These are phyloP conservation scores for Croton laevigatus DNA, from an alignment of 441 rosid genomes.

Conservation along the genomic window DNA sequence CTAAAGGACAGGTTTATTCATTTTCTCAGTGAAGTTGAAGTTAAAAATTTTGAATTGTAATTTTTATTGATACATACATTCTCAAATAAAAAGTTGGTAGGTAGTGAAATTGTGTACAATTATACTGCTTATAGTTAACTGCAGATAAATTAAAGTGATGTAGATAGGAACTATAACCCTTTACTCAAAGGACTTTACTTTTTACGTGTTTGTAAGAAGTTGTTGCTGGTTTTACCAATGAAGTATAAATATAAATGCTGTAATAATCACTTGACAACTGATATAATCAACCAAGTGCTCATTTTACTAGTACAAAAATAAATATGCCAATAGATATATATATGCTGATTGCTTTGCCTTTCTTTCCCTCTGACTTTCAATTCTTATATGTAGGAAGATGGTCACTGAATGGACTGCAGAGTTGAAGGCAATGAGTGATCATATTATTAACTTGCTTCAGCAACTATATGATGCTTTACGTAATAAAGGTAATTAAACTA, in stretches of 20 bases:
- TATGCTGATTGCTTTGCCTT: not conserved
- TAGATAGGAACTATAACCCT: not conserved
- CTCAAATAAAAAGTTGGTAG: not conserved
- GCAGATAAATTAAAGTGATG: not conserved
- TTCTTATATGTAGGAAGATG: conserved; percentile 36
- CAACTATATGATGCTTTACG: conserved; percentile 63
- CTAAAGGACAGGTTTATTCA: conserved; percentile 40
- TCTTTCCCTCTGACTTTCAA: not conserved
- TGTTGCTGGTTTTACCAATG: no score
- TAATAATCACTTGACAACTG: not conserved
- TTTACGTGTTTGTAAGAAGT: not conserved
- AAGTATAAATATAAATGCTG: no score
- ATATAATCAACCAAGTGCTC: not conserved
- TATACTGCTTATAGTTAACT: not conserved
- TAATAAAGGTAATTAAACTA: conserved; percentile 39
- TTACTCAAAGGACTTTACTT: no score
- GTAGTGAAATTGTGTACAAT: not conserved
- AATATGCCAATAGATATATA: not conserved
- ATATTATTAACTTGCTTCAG: conserved; percentile 56
- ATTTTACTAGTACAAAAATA: not conserved
- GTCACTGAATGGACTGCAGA: conserved; percentile 66
- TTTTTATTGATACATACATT: no score
- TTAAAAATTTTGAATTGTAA: not conserved
- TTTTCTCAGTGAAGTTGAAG: not conserved
- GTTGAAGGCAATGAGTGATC: no score